These are phyloP conservation scores for Fusarium chaquense DNA, from an alignment of 2,329 filamentous ascomycete species.

Conservation along the genomic window DNA sequence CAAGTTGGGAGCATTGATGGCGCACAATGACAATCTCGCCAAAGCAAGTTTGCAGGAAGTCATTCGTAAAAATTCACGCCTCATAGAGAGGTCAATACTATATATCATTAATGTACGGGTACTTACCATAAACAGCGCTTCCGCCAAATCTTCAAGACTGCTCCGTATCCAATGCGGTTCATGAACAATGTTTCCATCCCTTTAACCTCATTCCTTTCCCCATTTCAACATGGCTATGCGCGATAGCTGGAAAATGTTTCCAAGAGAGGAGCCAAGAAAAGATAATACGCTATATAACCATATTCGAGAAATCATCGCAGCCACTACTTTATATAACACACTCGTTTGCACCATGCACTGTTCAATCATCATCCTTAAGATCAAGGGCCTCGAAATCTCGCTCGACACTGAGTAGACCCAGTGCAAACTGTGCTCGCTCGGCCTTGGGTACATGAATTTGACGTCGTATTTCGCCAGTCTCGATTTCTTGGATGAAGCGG, in stretches of 20 bases:
- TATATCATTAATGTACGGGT: constrained; percentile 50
- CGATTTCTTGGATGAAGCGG: constrained; percentile 62
- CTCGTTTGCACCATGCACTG: not conserved
- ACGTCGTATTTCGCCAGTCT: constrained; percentile 53
- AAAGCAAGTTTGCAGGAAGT: constrained; percentile 26
- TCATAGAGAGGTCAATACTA: constrained; percentile 32
- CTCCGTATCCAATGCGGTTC: not conserved
- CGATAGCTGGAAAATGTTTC: not conserved
- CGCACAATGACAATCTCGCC: constrained; percentile 10
- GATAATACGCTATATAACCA: not conserved
- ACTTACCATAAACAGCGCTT: constrained; percentile 28
- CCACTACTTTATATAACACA: not conserved
- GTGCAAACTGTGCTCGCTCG: constrained; percentile 77
- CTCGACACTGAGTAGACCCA: constrained; percentile 83
- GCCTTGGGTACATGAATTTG: constrained; percentile 70
- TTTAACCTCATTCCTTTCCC: not conserved
- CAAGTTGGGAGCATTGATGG: constrained; percentile 25
- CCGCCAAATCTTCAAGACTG: constrained; percentile 20
- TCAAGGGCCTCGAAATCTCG: constrained; percentile 76
- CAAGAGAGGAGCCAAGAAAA: constrained; percentile 4
- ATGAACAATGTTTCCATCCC: not conserved
- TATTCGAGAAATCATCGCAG: not conserved
- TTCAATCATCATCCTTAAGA: constrained; percentile 58
- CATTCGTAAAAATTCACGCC: constrained; percentile 18
- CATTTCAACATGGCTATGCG: not conserved